These are phyloP conservation scores for Synchytrium microbalum DNA, from an alignment of 371 early-diverging fungal genomes.

Conservation along the genomic window DNA sequence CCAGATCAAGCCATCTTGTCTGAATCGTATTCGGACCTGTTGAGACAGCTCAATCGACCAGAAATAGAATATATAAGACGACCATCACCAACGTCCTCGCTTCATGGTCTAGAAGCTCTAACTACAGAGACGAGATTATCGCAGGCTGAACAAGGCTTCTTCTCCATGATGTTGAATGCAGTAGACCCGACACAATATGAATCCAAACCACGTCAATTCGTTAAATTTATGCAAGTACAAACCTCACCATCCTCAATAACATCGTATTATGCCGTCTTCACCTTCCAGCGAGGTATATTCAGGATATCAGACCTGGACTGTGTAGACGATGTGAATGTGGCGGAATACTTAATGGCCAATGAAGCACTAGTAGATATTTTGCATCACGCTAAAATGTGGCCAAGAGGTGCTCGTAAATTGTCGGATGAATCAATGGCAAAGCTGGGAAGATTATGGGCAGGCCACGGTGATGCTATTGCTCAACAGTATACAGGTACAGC, in stretches of 20 bases:
- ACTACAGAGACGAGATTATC: background rate
- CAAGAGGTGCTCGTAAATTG: background rate
- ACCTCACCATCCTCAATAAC: background rate
- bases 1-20: background rate
- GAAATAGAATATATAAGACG: background rate
- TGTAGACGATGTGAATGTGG: background rate
- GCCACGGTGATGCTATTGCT: background rate
- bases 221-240: background rate
- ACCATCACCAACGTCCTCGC: background rate
- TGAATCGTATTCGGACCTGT: background rate
- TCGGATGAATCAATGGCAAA: background rate
- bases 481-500: background rate
- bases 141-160: background rate
- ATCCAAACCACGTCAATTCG: background rate
- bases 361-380: background rate
- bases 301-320: background rate
- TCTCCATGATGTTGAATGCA: background rate
- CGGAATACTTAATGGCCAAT: background rate
- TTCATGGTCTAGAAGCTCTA: background rate
- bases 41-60: background rate
- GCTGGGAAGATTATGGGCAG: background rate
- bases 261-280: background rate
- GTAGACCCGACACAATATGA: background rate
- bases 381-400: background rate
- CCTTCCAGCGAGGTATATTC: background rate